A percentile compares a stretch with the other conserved stretches of the same genome.
phyloP scores from a whole-genome alignment of 768 basidiomycete species.

The Pluteus cervinus region DNA sequence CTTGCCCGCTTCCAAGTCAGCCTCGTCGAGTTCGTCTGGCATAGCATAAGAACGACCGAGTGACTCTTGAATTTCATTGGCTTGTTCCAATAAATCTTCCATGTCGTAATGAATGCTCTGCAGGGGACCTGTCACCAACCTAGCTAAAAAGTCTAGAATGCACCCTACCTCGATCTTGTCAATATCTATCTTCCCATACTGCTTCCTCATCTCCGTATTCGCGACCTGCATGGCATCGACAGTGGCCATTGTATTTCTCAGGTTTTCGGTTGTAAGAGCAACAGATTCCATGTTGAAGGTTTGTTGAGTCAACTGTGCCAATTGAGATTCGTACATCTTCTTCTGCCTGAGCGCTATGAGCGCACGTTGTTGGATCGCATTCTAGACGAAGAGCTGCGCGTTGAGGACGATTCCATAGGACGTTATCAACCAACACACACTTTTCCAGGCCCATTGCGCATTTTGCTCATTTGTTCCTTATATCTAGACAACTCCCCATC shows the following conservation, averaged over 20 bases:
- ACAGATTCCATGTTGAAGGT: slow-evolving; percentile 99
- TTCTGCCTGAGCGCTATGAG: slow-evolving; percentile 91
- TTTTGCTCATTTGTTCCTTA: slow-evolving; percentile 93
- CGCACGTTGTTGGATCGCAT: slow-evolving; percentile 92
- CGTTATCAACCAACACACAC: slow-evolving; percentile 43
- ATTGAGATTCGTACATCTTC: slow-evolving; percentile 91
- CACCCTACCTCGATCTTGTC: slow-evolving; percentile 85
- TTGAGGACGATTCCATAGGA: too few species aligned
- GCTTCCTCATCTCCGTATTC: slow-evolving; percentile 94
- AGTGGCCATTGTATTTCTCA: slow-evolving; percentile 98
- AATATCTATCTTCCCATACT: slow-evolving; percentile 95
- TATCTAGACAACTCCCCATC: slow-evolving; percentile 89
- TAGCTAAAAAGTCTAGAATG: not conserved
- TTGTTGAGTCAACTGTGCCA: slow-evolving; percentile 88
- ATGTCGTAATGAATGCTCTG: slow-evolving; percentile 96
- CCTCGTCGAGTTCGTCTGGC: slow-evolving; percentile 97
- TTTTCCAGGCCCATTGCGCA: slow-evolving; percentile 93
- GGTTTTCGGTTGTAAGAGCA: slow-evolving; percentile 92
- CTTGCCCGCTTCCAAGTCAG: slow-evolving; percentile 91
- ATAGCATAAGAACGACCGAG: slow-evolving; percentile 92
- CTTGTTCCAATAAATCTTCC: slow-evolving; percentile 95
- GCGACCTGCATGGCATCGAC: slow-evolving; percentile 94
- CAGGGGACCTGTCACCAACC: not conserved
- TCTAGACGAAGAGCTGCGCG: slow-evolving; percentile 34
- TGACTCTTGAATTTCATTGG: slow-evolving; percentile 96